A percentile compares a stretch with the other conserved stretches of the same genome.
phyloP scores from a whole-genome alignment of 345 rosid species.

The Pseudoturritis turrita region DNA sequence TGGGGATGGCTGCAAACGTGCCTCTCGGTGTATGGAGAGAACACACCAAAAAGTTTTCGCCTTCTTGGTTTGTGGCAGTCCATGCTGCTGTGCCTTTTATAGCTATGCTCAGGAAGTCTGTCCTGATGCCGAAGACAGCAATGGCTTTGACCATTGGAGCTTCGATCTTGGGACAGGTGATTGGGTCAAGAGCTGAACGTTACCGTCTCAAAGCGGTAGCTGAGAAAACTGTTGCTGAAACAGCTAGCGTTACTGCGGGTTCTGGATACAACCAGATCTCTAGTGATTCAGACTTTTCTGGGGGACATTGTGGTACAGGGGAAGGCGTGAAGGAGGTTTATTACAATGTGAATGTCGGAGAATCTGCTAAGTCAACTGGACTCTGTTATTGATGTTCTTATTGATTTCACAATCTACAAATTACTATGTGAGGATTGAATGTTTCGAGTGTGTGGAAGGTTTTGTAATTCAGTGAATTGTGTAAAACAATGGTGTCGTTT shows the following conservation, averaged over 20 bases:
- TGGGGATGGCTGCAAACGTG: slow-evolving; percentile 87
- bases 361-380: slow-evolving; percentile 34
- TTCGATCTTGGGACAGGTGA: slow-evolving; percentile 77
- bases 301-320: slow-evolving; percentile 35
- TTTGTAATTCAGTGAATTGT: slow-evolving; percentile 18
- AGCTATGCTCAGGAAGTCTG: slow-evolving; percentile 87
- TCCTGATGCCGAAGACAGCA: slow-evolving; percentile 79
- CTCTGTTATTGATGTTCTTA: slow-evolving; percentile 36
- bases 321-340: slow-evolving; percentile 30
- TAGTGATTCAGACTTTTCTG: slow-evolving; percentile 12
- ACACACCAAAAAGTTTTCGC: slow-evolving; percentile 77
- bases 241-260: slow-evolving; percentile 26
- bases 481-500: slow-evolving; percentile 14
- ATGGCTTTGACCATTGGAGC: slow-evolving; percentile 88
- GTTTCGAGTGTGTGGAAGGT: background rate
- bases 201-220: slow-evolving; percentile 47
- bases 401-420: background rate
- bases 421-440: slow-evolving; percentile 2
- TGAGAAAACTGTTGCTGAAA: slow-evolving; percentile 25
- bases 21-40: slow-evolving; percentile 89
- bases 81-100: slow-evolving; percentile 96
- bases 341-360: slow-evolving; percentile 26
- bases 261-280: slow-evolving; percentile 22
- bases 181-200: slow-evolving; percentile 89
- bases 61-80: slow-evolving; percentile 77